Percentiles rank a stretch among this genome's conserved stretches.
These are phyloP conservation scores for Termitomyces sp. DNA, from an alignment of 768 basidiomycete genomes.

Conservation along the genomic window DNA sequence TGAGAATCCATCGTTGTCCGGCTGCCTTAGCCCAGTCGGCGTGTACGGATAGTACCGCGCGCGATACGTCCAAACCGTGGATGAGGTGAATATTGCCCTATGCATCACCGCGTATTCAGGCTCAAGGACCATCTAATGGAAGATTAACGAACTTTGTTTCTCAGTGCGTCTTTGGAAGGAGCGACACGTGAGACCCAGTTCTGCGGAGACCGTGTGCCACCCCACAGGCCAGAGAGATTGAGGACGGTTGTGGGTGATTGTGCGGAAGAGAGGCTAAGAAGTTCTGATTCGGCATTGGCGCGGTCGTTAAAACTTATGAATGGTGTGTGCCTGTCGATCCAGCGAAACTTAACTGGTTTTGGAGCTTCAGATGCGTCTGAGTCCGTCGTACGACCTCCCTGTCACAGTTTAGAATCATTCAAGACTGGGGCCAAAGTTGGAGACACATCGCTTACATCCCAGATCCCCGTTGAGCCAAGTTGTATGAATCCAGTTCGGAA, in stretches of 20 bases:
- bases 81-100: constrained; percentile 61
- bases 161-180: constrained; percentile 51
- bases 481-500: constrained; percentile 46
- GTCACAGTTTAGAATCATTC: neutral
- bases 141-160: constrained; percentile 36
- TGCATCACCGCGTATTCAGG: neutral
- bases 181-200: constrained; percentile 57
- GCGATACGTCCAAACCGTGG: constrained; percentile 58
- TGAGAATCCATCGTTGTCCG: constrained; percentile 56
- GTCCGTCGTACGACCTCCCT: constrained; percentile 2
- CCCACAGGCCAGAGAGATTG: constrained; percentile 64
- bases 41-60: constrained; percentile 58
- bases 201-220: constrained; percentile 43
- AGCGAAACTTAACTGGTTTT: constrained; percentile 23
- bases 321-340: constrained; percentile 54
- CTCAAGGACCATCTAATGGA: neutral
- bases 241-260: constrained; percentile 48
- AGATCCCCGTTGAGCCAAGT: constrained; percentile 60
- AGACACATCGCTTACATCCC: constrained; percentile 42
- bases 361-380: constrained; percentile 2
- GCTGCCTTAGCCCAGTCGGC: constrained; percentile 36
- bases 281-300: constrained; percentile 51
- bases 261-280: constrained; percentile 39
- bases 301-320: constrained; percentile 39
- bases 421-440: neutral